phyloP scores from a whole-genome alignment of 176 grass and related monocot species.

The Phragmites australis region DNA sequence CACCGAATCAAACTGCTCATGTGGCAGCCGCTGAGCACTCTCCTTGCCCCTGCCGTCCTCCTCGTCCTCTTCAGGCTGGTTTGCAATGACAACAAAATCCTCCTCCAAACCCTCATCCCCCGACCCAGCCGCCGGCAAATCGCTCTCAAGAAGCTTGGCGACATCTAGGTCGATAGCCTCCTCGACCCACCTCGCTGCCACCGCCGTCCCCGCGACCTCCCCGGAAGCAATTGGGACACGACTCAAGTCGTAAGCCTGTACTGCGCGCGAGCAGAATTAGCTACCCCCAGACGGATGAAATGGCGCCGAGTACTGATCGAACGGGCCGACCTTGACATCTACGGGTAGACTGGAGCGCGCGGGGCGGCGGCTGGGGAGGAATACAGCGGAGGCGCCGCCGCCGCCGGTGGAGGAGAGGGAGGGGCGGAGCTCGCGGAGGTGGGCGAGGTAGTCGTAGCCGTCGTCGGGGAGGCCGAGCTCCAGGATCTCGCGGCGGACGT shows the following conservation, averaged over 20 bases:
- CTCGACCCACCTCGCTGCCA: constrained; percentile 17
- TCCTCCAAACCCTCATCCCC: constrained; percentile 72
- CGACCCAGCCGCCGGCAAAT: constrained; percentile 38
- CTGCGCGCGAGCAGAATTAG: neutral
- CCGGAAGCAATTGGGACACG: constrained; percentile 27
- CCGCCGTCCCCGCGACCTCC: constrained; percentile 22
- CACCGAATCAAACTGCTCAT: constrained; percentile 59
- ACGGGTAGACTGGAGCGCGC: constrained; percentile 42
- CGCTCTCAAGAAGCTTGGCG: constrained; percentile 48
- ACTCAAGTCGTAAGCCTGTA: constrained; percentile 77
- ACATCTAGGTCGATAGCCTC: constrained; percentile 68
- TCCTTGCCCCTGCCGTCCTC: constrained; percentile 5
- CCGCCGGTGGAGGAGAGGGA: constrained; percentile 49
- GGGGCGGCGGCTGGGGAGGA: constrained; percentile 51
- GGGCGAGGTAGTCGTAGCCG: constrained; percentile 81
- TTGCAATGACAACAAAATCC: constrained; percentile 75
- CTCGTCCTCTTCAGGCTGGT: constrained; percentile 45
- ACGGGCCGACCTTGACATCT: constrained; percentile 64
- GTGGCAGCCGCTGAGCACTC: constrained; percentile 22
- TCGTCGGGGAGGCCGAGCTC: constrained; percentile 87
- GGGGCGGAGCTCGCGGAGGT: constrained; percentile 77
- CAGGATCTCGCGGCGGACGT: constrained; percentile 69
- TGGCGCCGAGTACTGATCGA: neutral
- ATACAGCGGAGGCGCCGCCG: constrained; percentile 59
- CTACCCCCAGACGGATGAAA: neutral